Percentiles rank a stretch among this genome's conserved stretches.
Conservation (phyloP, 345 rosid species). For the Salix udensis region DNA sequence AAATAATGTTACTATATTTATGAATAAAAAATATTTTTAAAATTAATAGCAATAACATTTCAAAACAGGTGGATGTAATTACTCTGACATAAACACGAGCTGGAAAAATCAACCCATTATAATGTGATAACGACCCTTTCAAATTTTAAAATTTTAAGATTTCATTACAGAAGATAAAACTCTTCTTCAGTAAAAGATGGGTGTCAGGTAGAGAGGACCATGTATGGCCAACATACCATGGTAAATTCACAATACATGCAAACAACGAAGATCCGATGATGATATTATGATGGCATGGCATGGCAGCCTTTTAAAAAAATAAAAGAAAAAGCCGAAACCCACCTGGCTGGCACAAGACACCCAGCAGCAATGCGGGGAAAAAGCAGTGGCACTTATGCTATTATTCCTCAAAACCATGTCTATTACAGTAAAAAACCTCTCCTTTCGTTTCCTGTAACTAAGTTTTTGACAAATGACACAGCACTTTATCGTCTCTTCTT, state of each 20-base stretch:
- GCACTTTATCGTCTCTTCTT: not conserved
- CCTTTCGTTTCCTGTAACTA: not conserved
- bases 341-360: not conserved
- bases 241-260: not conserved
- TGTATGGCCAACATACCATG: too few species aligned
- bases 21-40: too few species aligned
- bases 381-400: constrained; percentile 1
- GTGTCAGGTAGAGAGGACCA: not conserved
- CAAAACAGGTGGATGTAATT: too few species aligned
- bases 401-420: not conserved
- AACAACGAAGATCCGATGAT: not conserved
- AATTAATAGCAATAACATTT: too few species aligned
- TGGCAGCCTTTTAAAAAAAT: not conserved
- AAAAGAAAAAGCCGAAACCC: too few species aligned
- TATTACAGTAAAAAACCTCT: not conserved
- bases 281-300: not conserved
- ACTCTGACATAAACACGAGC: too few species aligned
- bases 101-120: not conserved
- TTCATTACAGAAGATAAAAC: not conserved
- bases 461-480: not conserved
- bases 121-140: not conserved
- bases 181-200: not conserved
- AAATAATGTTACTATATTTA: too few species aligned
- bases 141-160: not conserved
- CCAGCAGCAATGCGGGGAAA: too few species aligned